Base-by-base conservation (phyloP, 768 basidiomycete genomes). In the Pholiota conissans region DNA sequence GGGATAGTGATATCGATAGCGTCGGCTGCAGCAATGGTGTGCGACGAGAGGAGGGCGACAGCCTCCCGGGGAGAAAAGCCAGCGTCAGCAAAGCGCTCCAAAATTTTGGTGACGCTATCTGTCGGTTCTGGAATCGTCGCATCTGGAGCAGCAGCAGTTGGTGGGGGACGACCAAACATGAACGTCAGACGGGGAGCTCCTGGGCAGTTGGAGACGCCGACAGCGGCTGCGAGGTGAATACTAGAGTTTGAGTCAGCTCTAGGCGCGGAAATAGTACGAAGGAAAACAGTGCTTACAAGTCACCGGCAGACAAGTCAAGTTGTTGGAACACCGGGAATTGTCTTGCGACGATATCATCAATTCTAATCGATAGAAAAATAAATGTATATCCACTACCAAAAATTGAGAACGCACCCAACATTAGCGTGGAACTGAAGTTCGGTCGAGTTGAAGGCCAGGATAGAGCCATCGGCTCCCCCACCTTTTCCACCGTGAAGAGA, bases 171-270 rank as follows among this genome's bases (percentile, higher is more conserved):
- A 39, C 74, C 70, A 18, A 68, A 63, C 57, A 70, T 57, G 61
- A 71, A 71, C 32, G 67, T 51, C 10, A 76, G 62, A 14, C 62
- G 65, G 11, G 73, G 73, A 10, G 72, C 70, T 49, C 74, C 74
- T 8, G 73, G 73, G 58, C 74, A 75, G 64, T 74, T 75, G 30
- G 65, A 58, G 40, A 63, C 58, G 16, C 67, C 67, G 54, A 73
- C 67, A 14, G 64, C 64, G 16, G 60, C 64, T 27, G 64, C 64
- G 5, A 65, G 59, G 28, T 65, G 64, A 22, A 65, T 46, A 47
- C 64, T 65, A 22, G 20, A 48, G 3, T 28, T 46, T 32, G 26
- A 52, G 14, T 37, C 7, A 20, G 14, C 14, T 40, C 18, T 18
- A 18, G 3, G 20, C 5, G 11, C 8, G 32, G 34, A 32, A 14